Conservation (phyloP, 345 rosid genomes). For the Erucastrum elatum region DNA sequence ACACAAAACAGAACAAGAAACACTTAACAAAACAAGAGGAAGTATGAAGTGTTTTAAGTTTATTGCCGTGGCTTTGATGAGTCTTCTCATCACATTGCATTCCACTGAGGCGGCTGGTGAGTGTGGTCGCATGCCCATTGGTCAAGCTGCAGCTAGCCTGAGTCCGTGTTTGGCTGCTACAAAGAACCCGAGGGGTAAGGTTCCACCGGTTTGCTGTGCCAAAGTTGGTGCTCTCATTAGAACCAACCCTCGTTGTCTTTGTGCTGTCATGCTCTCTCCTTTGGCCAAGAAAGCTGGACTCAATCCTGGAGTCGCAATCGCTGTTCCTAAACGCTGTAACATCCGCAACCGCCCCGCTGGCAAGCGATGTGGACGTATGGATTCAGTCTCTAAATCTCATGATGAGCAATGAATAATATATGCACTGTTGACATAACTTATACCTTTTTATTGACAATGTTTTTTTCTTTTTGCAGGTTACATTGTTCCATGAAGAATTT, state of each 20-base stretch:
- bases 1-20: conserved; percentile 18
- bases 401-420: neutral
- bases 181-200: conserved; percentile 47
- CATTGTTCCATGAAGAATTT: conserved; percentile 29
- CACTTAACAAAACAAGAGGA: neutral
- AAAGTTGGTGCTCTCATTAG: conserved; percentile 63
- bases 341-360: conserved; percentile 67
- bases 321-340: conserved; percentile 81
- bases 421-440: neutral
- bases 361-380: conserved; percentile 84
- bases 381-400: neutral
- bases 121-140: conserved; percentile 71
- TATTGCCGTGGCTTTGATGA: conserved; percentile 31
- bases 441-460: neutral
- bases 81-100: conserved; percentile 35
- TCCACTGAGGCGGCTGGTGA: conserved; percentile 54
- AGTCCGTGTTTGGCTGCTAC: conserved; percentile 77
- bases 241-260: conserved; percentile 73
- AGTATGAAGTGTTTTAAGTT: conserved; percentile 37
- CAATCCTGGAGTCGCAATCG: conserved; percentile 69
- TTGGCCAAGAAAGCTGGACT: conserved; percentile 77
- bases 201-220: conserved; percentile 68
- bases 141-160: conserved; percentile 66
- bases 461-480: conserved; percentile 28
- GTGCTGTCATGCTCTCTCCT: conserved; percentile 76